Conservation (phyloP, 2,329 filamentous ascomycete species). For the Remersonia thermophila region DNA sequence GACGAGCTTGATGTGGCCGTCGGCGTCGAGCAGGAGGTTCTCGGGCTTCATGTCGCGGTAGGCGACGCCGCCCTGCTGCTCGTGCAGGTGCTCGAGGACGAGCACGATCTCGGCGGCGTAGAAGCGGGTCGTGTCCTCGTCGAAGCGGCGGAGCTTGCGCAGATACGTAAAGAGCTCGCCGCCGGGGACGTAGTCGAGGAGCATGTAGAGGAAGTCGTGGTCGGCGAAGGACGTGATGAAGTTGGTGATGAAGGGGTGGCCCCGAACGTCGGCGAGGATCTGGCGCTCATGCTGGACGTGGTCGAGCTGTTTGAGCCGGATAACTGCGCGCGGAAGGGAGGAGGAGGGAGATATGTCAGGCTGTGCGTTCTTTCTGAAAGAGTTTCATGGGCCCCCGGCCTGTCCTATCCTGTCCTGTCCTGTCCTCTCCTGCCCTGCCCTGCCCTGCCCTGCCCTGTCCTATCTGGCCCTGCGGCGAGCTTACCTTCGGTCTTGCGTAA, state of each 20-base stretch:
- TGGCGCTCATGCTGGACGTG: constrained; percentile 75
- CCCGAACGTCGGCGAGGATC: constrained; percentile 64
- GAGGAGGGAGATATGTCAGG: no score
- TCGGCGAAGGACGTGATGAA: constrained; percentile 71
- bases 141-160: constrained; percentile 64
- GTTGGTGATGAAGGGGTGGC: constrained; percentile 73
- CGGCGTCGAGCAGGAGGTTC: constrained; percentile 64
- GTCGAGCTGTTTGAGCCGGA: constrained; percentile 75
- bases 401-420: no score
- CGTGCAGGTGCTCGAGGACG: constrained; percentile 69
- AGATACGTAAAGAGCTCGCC: constrained; percentile 79
- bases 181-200: constrained; percentile 72
- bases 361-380: no score
- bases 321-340: no score
- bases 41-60: constrained; percentile 77
- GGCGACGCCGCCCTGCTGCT: constrained; percentile 63
- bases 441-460: no score
- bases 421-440: no score
- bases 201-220: constrained; percentile 65
- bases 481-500: constrained; percentile 50
- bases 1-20: constrained; percentile 71
- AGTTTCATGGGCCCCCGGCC: no score
- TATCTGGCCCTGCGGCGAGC: constrained; percentile 3
- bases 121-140: constrained; percentile 66
- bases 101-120: constrained; percentile 76